Conservation (phyloP, 2,329 filamentous ascomycete species). For the Colletotrichum lupini region DNA sequence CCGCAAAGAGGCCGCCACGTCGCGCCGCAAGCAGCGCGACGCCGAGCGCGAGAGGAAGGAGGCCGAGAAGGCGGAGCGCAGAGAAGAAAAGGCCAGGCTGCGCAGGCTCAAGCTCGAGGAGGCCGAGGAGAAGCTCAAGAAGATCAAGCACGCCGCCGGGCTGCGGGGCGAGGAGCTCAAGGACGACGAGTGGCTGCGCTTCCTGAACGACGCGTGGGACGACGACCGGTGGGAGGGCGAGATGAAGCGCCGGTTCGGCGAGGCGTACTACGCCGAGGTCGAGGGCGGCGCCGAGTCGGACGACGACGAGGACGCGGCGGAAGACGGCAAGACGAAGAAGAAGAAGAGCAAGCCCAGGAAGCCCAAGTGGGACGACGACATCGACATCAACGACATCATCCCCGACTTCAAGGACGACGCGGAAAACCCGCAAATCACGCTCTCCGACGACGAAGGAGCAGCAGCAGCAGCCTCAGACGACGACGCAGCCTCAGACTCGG, state of each 20-base stretch:
- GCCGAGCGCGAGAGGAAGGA: slow-evolving; percentile 82
- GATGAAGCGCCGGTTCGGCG: slow-evolving; percentile 89
- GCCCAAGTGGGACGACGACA: slow-evolving; percentile 95
- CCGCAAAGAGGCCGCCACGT: slow-evolving; percentile 82
- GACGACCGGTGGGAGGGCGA: slow-evolving; percentile 90
- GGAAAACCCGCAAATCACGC: slow-evolving; percentile 60
- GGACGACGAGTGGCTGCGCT: slow-evolving; percentile 84
- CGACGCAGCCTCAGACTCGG: slow-evolving; percentile 52
- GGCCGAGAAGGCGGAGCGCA: slow-evolving; percentile 78
- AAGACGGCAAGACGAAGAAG: slow-evolving; percentile 58
- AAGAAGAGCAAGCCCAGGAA: slow-evolving; percentile 76
- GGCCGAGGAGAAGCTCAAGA: slow-evolving; percentile 84
- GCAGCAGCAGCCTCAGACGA: slow-evolving; percentile 46
- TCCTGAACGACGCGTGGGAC: slow-evolving; percentile 90
- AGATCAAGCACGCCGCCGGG: slow-evolving; percentile 91
- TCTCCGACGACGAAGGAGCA: slow-evolving; percentile 65
- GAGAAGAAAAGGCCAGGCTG: slow-evolving; percentile 84
- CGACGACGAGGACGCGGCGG: slow-evolving; percentile 59
- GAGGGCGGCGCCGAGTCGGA: slow-evolving; percentile 74
- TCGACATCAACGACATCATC: slow-evolving; percentile 93
- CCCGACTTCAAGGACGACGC: slow-evolving; percentile 84
- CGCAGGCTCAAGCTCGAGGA: slow-evolving; percentile 92
- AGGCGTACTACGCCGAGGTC: slow-evolving; percentile 87
- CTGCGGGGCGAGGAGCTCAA: slow-evolving; percentile 72
- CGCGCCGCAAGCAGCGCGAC: slow-evolving; percentile 82